Evolutionary conservation across 345 rosid genomes (phyloP), one percentile per base, ranked within the genome.

Genomic region (Brassica incana): DNA sequence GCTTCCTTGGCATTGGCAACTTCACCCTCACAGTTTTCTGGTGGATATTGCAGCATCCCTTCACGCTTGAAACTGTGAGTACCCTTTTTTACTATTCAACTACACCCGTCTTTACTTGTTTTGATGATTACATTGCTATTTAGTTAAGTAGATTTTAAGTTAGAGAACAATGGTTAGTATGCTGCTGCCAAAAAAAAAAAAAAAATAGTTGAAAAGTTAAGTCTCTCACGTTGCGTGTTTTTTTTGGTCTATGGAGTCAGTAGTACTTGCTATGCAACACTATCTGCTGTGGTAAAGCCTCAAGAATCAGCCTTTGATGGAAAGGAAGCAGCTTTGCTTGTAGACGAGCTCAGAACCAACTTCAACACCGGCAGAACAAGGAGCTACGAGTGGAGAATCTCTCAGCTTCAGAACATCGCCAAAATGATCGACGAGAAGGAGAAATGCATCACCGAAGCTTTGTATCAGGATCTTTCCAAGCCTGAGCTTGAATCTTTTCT

Each of bases 301-400:
- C 61, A 62, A 1, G 3, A 25, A 18, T 23, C 73, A 66, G 58
- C 23, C 11, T 86, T 92, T 72, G 80, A 78, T 40, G 76, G 65
- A 10, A 72, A 78, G 12, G 78, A 86, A 76, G 96, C 93, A 16
- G 78, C 84, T n/a, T 60, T 73, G 71, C 78, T 90, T 14, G 87
- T 89, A 10, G 76, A 82, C 43, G 86, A 89, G 63, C 86, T 89
- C 11, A 80, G 88, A 73, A 69, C 10, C 45, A 88, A 76, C 80
- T 92, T 90, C 77, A 84, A 78, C 65, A 72, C 87, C 0, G 89
- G 92, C 10, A 87, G 77, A 84, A 90, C 98, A 3, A 92, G 70
- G 85, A 89, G 88, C 84, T 92, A 89, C 16, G 91, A 89, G 5
- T 94, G 98, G 96, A 86, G 97, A 73, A 75, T 86, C n/a, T 72